These are phyloP conservation scores for Nemania sp. DNA, from an alignment of 2,329 filamentous ascomycete species.

Conservation along the genomic window DNA sequence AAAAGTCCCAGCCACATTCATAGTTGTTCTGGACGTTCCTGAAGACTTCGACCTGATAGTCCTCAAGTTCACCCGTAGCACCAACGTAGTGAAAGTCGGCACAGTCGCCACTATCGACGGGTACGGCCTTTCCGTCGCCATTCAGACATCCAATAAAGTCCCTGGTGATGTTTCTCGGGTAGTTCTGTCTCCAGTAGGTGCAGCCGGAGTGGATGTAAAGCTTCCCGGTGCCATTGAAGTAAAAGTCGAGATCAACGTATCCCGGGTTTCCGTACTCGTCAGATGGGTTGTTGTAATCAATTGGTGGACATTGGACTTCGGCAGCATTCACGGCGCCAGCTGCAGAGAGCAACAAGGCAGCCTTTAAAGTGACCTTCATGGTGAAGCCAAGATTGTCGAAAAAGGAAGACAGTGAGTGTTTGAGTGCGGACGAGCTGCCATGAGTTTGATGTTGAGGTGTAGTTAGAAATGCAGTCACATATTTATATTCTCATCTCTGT, in stretches of 20 bases:
- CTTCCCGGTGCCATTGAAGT: neutral
- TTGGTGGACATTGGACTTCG: conserved; percentile 5
- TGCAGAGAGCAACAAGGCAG: neutral
- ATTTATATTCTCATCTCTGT: neutral
- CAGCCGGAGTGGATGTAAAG: conserved; percentile 3
- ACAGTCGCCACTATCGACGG: conserved; percentile 8
- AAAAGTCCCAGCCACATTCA: neutral
- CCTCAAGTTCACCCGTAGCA: neutral
- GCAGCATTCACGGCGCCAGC: neutral
- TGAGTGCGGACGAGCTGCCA: neutral
- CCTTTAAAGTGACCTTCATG: neutral
- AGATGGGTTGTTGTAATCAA: neutral
- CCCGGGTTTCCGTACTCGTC: conserved; percentile 1
- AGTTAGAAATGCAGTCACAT: neutral
- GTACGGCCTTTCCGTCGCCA: conserved; percentile 6
- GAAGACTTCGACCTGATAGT: neutral
- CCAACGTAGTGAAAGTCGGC: conserved; percentile 1
- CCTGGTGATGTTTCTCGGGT: neutral
- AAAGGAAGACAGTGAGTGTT: neutral
- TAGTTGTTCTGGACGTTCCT: neutral
- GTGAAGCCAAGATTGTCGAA: neutral
- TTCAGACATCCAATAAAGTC: conserved; percentile 3
- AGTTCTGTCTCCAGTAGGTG: conserved; percentile 11
- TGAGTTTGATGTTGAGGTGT: neutral
- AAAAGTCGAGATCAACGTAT: neutral